Percentiles rank a stretch among this genome's conserved stretches.
Conservation (phyloP, 345 rosid species). For the Citropsis articulata region DNA sequence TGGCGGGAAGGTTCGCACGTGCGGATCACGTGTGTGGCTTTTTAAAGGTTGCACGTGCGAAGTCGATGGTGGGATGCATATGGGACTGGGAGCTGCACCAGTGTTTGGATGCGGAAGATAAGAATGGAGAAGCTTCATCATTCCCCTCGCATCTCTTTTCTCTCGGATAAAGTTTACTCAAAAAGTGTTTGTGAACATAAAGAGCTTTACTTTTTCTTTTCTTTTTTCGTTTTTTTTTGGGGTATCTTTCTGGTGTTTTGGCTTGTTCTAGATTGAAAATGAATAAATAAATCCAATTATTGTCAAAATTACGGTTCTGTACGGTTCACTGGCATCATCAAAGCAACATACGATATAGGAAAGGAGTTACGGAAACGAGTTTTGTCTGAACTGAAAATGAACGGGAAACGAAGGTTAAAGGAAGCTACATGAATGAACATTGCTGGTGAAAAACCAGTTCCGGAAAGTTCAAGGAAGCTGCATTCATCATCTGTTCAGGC, state of each 20-base stretch:
- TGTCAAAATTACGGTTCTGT: not conserved
- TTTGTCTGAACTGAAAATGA: not conserved
- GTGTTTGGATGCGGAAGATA: not conserved
- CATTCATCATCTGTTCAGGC: not conserved
- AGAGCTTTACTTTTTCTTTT: not conserved
- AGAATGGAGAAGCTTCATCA: not conserved
- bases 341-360: not conserved
- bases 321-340: not conserved
- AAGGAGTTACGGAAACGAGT: not conserved
- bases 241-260: not conserved
- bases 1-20: conserved; percentile 11
- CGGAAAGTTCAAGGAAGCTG: not conserved
- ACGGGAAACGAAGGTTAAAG: conserved; percentile 1
- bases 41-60: conserved; percentile 14
- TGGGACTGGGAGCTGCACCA: too few species aligned
- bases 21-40: not conserved
- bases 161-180: too few species aligned
- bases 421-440: not conserved
- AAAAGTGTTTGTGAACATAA: not conserved
- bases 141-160: not conserved
- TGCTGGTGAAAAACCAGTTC: not conserved
- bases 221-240: not conserved
- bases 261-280: not conserved
- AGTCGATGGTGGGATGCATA: not conserved
- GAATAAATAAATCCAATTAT: not conserved